Evolutionary conservation across 106 monocot species (phyloP), one percentile per base, ranked within the genome.

Genomic region (Amphibolis antarctica): DNA sequence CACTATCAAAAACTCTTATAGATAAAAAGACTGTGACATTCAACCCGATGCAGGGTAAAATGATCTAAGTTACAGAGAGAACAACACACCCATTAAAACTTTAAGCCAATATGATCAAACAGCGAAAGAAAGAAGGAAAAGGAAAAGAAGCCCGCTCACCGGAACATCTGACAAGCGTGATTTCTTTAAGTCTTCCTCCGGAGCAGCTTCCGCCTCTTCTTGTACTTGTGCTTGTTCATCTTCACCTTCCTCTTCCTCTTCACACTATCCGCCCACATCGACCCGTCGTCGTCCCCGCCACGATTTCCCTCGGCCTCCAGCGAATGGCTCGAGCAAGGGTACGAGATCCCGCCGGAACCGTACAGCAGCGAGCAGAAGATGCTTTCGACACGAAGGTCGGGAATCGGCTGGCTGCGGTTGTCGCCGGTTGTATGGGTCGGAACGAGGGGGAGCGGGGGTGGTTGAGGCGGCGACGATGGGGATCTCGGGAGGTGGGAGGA

Each of bases 161-260:
- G 36, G 7, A 36, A 36, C 36, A 36, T 4, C 36, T 36, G 36
- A 36, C 36, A 2, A n/a, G 36, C 36, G 7, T 36, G 36, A 14
- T 3, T 3, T 30, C 5, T 12, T 53, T 79, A 75, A 14, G 75
- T 79, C 70, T 79, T 67, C 43, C 52, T 64, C 44, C 74, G 70
- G 55, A 79, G 69, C 43, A 69, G 42, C 54, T 75, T 69, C 62
- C 79, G 17, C 20, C 75, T 53, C 66, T 79, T 79, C 69, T 60
- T 57, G 55, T 71, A 71, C 79, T 79, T 79, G 66, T 79, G 79
- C 61, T 79, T 79, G 74, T 79, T 79, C 79, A 79, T 79, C 75
- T 79, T 79, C 62, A 31, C 49, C 70, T 79, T 79, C 74, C 79
- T 70, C 74, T 79, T 79, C 74, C 74, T 74, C 74, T 79, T 79